Evolutionary conservation across 306 rosid species (phyloP), one percentile per base, ranked within the genome.

Genomic region (Spatholobus suberectus): DNA sequence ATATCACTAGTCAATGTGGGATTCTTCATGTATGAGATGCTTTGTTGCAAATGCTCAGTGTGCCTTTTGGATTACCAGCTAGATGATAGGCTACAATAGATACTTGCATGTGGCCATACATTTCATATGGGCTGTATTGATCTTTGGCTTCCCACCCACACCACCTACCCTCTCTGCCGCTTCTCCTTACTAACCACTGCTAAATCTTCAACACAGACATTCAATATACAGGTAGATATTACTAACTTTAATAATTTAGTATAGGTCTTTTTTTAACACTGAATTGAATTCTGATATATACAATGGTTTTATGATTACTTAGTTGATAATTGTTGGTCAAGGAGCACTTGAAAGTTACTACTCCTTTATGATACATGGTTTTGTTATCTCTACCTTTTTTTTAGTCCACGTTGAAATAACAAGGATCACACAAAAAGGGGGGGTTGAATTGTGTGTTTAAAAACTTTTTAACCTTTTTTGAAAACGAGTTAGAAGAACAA

Each of bases 121-220:
- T 93, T 93, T 84, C 97, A 93, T 80, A 84, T 90, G 83, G 86
- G 83, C 76, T 93, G 96, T 89, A 93, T 93, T 26, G 98, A 93
- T 87, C 90, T 83, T 83, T 93, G 98, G 98, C 96, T 93, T 24
- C 4, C 93, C 85, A 90, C 40, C 84, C 93, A 91, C 87, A 81
- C 74, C 69, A 93, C 98, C 70, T 93, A 96, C 68, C 98, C 98
- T n/a, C 98, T 93, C 81, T 93, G 98, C 79, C 98, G 98, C 83
- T 78, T 89, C 54, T 89, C 94, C 4, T 88, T 93, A 40, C 89
- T 93, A 62, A 20, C 89, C 7, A 66, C 88, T 41, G 76, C 85
- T 15, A 89, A 86, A 68, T 85, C 89, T 66, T 82, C 88, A 14
- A 59, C 85, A n/a, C 88, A 84, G 69, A 75, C 76, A 13, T 81